Base-by-base conservation (phyloP, 345 rosid genomes). In the Geranium rotundifolium region DNA sequence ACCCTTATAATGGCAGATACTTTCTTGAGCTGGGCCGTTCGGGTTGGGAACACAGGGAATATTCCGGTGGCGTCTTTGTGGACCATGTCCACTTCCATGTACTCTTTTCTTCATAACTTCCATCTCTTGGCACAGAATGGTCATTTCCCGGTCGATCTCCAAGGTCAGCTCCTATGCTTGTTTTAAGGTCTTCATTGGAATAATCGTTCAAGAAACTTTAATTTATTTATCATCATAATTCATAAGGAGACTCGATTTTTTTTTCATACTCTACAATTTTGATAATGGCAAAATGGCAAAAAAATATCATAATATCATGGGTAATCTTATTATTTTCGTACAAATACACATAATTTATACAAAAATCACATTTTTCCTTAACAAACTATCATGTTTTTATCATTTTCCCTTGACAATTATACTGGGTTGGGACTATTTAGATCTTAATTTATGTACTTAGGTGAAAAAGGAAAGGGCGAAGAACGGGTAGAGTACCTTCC, bases 1-100 rank as follows among this genome's bases (percentile, higher is more conserved):
- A 65, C 68, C 17, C 59, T 67, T 39, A 69, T 80, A 2, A 39
- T 80, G 5, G 75, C 63, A 1, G 79, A 80, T 58, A 64, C 54
- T n/a, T 73, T 65, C 64, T 62, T 74, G 4, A 61, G 57, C 16
- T 69, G 77, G 81, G 69, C 68, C 12, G 61, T 73, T 17, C 7
- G 20, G 0, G 63, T 67, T 9, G 84, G 71, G 17, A 74, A 69
- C 46, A 65, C 61, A 19, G 69, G 77, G 69, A 69, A 69, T 60
- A 76, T 76, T 65, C 81, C 81, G 0, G 79, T 80, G 52, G 79
- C 81, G 9, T 50, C 78, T 14, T n/a, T 80, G 19, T 73, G 74
- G 66, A 66, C 80, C 4, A 62, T 77, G 73, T 69, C 81, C 7
- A 64, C 67, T 0, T 52, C 74, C 3, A 60, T 73, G 4, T 67